Evolutionary conservation across 1,284 basidiomycete genomes (phyloP).

Genomic region (Volvariella volvacea): DNA sequence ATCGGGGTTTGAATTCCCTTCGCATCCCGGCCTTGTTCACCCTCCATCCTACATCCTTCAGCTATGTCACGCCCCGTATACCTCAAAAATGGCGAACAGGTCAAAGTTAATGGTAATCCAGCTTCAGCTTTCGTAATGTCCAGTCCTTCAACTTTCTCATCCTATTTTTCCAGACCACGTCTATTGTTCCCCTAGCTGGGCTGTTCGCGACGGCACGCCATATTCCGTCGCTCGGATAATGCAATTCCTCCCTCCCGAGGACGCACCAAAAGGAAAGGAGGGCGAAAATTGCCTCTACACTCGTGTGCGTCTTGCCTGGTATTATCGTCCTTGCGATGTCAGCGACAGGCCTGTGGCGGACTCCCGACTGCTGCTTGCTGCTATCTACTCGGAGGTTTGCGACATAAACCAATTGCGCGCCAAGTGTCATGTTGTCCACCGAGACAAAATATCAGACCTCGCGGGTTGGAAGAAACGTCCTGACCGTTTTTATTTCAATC

Average conservation of each 20-base stretch:
- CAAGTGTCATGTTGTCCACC: constrained; percentile 88
- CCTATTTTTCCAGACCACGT: constrained; percentile 76
- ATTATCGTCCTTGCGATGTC: constrained; percentile 88
- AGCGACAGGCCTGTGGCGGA: constrained; percentile 81
- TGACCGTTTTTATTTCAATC: constrained; percentile 92
- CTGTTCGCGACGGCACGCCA: constrained; percentile 84
- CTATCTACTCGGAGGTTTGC: constrained; percentile 93
- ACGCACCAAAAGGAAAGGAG: constrained; percentile 47
- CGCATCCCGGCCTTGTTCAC: constrained; percentile 1
- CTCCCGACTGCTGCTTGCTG: constrained; percentile 84
- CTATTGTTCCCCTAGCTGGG: constrained; percentile 90
- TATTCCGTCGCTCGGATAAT: constrained; percentile 94
- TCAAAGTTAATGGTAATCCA: constrained; percentile 73
- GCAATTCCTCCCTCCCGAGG: constrained; percentile 85
- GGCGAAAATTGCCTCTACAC: constrained; percentile 61
- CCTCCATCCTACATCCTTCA: constrained; percentile 8
- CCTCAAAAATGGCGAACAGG: constrained; percentile 73
- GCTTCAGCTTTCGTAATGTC: constrained; percentile 13
- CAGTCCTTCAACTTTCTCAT: constrained; percentile 16
- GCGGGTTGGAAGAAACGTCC: constrained; percentile 93
- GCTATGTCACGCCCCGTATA: constrained; percentile 38
- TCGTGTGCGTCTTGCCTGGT: constrained; percentile 86
- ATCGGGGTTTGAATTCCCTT: too few relatives aligned
- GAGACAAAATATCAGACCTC: constrained; percentile 91
- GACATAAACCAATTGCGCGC: constrained; percentile 88